Conservation (phyloP, 441 rosid species). For the Mallotus repandus region DNA sequence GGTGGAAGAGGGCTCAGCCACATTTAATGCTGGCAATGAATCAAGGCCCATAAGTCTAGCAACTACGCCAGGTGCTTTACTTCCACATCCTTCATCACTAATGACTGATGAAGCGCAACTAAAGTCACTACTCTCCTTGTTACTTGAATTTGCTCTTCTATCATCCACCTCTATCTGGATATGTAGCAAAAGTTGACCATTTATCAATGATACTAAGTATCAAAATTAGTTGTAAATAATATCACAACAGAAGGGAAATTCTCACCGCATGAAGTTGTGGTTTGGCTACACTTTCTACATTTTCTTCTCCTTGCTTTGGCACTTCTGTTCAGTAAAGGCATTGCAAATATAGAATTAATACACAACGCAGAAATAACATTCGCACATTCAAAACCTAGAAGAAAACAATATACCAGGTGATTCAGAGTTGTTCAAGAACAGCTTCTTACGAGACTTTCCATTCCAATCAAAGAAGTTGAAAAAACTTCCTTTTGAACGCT, state of each 20-base stretch:
- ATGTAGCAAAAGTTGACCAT: constrained; percentile 15
- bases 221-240: constrained; percentile 8
- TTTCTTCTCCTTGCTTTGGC: constrained; percentile 46
- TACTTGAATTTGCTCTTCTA: constrained; percentile 40
- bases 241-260: constrained; percentile 14
- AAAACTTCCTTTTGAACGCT: constrained; percentile 64
- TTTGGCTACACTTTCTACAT: constrained; percentile 32
- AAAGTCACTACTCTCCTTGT: constrained; percentile 48
- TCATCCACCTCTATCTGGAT: constrained; percentile 51
- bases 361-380: background rate
- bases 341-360: constrained; percentile 1
- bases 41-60: constrained; percentile 97
- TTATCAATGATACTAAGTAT: background rate
- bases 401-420: constrained; percentile 36
- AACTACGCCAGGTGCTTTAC: constrained; percentile 79
- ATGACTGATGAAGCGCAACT: constrained; percentile 55
- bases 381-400: background rate
- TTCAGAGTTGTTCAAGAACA: constrained; percentile 45
- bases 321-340: constrained; percentile 28
- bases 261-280: constrained; percentile 43
- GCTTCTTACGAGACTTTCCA: constrained; percentile 80
- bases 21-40: constrained; percentile 58
- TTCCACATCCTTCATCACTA: constrained; percentile 66
- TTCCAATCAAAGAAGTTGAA: constrained; percentile 80
- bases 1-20: constrained; percentile 39